Conservation (phyloP, 192 early-diverging fungal species). For the Coemansia sp. region DNA sequence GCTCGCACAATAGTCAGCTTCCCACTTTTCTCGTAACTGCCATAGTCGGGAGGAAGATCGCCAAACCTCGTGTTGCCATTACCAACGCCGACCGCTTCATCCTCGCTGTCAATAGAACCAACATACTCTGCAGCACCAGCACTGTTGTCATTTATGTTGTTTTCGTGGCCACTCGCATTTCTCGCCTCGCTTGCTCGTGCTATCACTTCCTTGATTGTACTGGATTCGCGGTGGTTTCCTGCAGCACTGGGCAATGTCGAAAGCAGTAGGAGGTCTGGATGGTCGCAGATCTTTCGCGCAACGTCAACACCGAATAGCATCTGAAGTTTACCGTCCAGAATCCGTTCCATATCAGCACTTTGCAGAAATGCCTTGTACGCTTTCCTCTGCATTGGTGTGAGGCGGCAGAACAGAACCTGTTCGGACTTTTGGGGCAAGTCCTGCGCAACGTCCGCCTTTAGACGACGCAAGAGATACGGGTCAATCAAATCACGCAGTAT, state of each 20-base stretch:
- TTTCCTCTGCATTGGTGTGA: conserved; percentile 72
- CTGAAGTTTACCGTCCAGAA: conserved; percentile 78
- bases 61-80: neutral
- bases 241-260: conserved; percentile 30
- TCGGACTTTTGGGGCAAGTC: conserved; percentile 92
- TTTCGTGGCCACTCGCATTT: no score
- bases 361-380: conserved; percentile 75
- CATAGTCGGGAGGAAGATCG: conserved; percentile 41
- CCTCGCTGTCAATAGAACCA: conserved; percentile 17
- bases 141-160: neutral
- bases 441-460: conserved; percentile 90
- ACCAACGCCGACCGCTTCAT: conserved; percentile 1
- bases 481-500: conserved; percentile 90
- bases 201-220: conserved; percentile 9
- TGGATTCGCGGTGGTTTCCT: conserved; percentile 24
- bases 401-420: conserved; percentile 89
- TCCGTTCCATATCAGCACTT: conserved; percentile 73
- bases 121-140: neutral
- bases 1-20: conserved; percentile 90
- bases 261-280: conserved; percentile 73
- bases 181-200: neutral
- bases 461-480: conserved; percentile 88
- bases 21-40: conserved; percentile 62
- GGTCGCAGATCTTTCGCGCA: conserved; percentile 96
- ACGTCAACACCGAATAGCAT: conserved; percentile 90